These are phyloP conservation scores for Aspergillus heteromorphus DNA, from an alignment of 495 filamentous ascomycete genomes.

Conservation along the genomic window DNA sequence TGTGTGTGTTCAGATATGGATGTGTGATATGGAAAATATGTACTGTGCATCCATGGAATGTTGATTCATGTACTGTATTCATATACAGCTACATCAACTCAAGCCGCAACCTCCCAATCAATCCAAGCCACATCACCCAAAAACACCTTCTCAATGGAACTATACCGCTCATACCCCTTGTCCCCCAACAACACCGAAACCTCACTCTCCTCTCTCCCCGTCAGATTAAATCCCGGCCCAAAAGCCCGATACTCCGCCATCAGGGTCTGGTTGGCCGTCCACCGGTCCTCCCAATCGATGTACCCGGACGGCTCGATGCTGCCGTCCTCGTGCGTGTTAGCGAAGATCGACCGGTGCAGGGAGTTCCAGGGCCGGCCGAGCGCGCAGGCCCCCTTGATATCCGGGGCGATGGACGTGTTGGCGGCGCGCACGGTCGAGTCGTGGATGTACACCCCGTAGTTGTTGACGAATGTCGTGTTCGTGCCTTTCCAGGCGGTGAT, in stretches of 20 bases:
- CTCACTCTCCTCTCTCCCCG: constrained; percentile 35
- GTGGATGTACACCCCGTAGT: constrained; percentile 57
- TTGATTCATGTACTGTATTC: no score
- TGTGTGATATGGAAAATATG: no score
- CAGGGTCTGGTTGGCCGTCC: constrained; percentile 37
- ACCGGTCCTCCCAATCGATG: constrained; percentile 43
- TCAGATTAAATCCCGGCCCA: constrained; percentile 52
- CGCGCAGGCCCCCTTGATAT: constrained; percentile 46
- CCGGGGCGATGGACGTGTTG: constrained; percentile 43
- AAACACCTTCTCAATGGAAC: constrained; percentile 49
- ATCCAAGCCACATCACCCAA: constrained; percentile 51
- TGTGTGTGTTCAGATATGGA: no score
- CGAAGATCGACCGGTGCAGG: constrained; percentile 49
- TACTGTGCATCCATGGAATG: no score
- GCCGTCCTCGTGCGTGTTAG: constrained; percentile 45
- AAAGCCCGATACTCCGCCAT: constrained; percentile 51
- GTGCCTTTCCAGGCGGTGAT: constrained; percentile 64
- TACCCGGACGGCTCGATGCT: constrained; percentile 49
- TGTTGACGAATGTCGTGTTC: constrained; percentile 57
- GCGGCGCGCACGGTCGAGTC: constrained; percentile 43
- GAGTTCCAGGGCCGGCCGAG: constrained; percentile 57
- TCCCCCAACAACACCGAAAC: constrained; percentile 39
- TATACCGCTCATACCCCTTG: constrained; percentile 37
- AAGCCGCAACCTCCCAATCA: constrained; percentile 30
- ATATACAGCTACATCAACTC: no score